Evolutionary conservation across 164 flowering plant genomes (phyloP).

Genomic region (Malania oleifera): DNA sequence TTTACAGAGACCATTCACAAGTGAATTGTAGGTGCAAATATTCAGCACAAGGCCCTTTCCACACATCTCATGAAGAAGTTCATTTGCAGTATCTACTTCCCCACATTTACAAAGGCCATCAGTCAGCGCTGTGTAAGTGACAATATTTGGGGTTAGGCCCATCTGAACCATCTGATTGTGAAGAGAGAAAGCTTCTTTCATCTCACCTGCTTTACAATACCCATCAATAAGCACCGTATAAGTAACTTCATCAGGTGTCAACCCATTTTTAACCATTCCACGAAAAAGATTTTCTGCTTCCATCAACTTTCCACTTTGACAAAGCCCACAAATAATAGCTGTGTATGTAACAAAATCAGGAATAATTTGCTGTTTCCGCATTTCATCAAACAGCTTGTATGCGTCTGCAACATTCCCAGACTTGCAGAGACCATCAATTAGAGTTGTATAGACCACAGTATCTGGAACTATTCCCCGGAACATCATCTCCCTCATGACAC

Average conservation of each 20-base stretch:
- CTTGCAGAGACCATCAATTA: slow-evolving; percentile 56
- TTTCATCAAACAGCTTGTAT: slow-evolving; percentile 39
- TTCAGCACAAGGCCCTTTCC: slow-evolving; percentile 54
- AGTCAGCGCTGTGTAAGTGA: slow-evolving; percentile 55
- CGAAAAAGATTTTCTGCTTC: slow-evolving; percentile 46
- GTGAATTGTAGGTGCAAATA: slow-evolving; percentile 54
- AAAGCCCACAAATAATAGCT: slow-evolving; percentile 48
- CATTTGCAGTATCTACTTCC: slow-evolving; percentile 60
- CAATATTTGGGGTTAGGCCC: slow-evolving; percentile 53
- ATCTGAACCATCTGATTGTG: slow-evolving; percentile 54
- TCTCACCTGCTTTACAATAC: slow-evolving; percentile 51
- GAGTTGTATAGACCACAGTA: slow-evolving; percentile 53
- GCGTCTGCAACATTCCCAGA: slow-evolving; percentile 42
- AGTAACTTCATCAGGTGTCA: slow-evolving; percentile 56
- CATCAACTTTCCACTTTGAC: slow-evolving; percentile 40
- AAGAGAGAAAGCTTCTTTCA: slow-evolving; percentile 48
- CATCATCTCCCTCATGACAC: slow-evolving; percentile 47
- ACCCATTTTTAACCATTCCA: slow-evolving; percentile 41
- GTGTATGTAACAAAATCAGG: slow-evolving; percentile 58
- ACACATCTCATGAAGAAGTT: slow-evolving; percentile 61
- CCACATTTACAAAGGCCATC: slow-evolving; percentile 73
- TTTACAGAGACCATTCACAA: slow-evolving; percentile 70
- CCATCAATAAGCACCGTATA: slow-evolving; percentile 66
- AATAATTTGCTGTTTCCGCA: slow-evolving; percentile 29
- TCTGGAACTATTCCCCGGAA: slow-evolving; percentile 37